Conservation (phyloP, 2,329 filamentous ascomycete genomes). For the Aspergillus sp. region DNA sequence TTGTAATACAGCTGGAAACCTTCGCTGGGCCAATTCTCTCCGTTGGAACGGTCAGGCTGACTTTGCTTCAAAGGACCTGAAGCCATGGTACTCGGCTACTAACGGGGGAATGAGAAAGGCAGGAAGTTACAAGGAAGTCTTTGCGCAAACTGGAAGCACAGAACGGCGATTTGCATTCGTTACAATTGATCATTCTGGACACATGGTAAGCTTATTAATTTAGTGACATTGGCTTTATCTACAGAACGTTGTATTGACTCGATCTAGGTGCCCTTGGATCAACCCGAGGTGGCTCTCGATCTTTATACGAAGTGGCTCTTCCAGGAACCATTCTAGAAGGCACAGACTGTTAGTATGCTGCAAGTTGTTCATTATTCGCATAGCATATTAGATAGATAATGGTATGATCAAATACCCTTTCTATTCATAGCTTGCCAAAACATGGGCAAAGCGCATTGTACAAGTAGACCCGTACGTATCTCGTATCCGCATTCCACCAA, state of each 20-base stretch:
- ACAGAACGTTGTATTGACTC: not conserved
- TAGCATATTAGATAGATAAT: no score
- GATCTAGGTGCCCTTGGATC: slow-evolving; percentile 8
- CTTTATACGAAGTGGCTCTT: slow-evolving; percentile 1
- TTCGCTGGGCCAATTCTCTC: slow-evolving; percentile 17
- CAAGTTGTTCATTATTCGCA: no score
- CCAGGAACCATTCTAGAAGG: not conserved
- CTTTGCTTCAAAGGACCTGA: slow-evolving; percentile 12
- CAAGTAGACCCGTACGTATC: not conserved
- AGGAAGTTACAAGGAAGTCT: slow-evolving; percentile 7
- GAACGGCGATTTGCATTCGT: slow-evolving; percentile 9
- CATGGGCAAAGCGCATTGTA: no score
- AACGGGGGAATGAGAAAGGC: slow-evolving; percentile 4
- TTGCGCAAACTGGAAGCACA: not conserved
- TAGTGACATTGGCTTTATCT: not conserved
- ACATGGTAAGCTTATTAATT: slow-evolving; percentile 6
- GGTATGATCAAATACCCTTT: no score
- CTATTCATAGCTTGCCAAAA: no score
- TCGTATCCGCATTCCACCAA: not conserved
- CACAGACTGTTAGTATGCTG: no score
- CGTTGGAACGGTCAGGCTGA: slow-evolving; percentile 18
- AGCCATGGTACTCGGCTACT: slow-evolving; percentile 11
- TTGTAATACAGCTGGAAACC: slow-evolving; percentile 20
- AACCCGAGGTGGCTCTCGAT: slow-evolving; percentile 8
- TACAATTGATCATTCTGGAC: slow-evolving; percentile 9